These are phyloP conservation scores for Circinella umbellata DNA, from an alignment of 371 early-diverging fungal genomes.

Conservation along the genomic window DNA sequence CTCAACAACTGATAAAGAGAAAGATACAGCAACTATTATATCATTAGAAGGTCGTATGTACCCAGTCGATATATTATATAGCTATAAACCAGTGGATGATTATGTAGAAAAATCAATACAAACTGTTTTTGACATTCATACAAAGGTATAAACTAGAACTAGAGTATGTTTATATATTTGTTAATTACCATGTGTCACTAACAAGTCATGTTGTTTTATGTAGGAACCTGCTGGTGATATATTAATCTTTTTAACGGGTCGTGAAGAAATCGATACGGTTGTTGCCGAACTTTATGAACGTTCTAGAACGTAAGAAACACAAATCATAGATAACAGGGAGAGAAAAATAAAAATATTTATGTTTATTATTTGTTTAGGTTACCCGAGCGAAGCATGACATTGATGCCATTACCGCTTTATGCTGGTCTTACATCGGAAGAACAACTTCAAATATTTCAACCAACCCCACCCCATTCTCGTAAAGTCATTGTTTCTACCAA, in stretches of 20 bases:
- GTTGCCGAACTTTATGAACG: conserved; percentile 60
- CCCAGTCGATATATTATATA: conserved; percentile 75
- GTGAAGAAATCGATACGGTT: conserved; percentile 81
- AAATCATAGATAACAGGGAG: too few species aligned
- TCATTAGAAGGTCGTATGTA: conserved; percentile 76
- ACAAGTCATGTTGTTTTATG: background rate
- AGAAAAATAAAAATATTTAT: background rate
- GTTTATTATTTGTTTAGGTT: conserved; percentile 20
- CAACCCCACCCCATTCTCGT: conserved; percentile 64
- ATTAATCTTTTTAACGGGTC: conserved; percentile 84
- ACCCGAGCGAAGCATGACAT: conserved; percentile 43
- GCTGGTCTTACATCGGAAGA: conserved; percentile 76
- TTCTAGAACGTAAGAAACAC: conserved; percentile 45
- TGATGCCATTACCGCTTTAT: conserved; percentile 75
- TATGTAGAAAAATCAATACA: conserved; percentile 69
- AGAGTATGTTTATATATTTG: too few species aligned
- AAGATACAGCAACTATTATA: conserved; percentile 66
- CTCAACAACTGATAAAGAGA: conserved; percentile 29
- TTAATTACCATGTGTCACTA: too few species aligned
- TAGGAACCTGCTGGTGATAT: conserved; percentile 78
- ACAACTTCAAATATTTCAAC: conserved; percentile 72
- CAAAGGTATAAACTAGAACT: conserved; percentile 31
- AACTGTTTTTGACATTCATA: conserved; percentile 71
- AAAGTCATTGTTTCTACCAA: conserved; percentile 87
- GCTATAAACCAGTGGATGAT: conserved; percentile 57